Percentiles rank a stretch among this genome's conserved stretches.
Evolutionary conservation across 805 yeast species (phyloP).

Genomic region (Saturnispora hagleri): DNA sequence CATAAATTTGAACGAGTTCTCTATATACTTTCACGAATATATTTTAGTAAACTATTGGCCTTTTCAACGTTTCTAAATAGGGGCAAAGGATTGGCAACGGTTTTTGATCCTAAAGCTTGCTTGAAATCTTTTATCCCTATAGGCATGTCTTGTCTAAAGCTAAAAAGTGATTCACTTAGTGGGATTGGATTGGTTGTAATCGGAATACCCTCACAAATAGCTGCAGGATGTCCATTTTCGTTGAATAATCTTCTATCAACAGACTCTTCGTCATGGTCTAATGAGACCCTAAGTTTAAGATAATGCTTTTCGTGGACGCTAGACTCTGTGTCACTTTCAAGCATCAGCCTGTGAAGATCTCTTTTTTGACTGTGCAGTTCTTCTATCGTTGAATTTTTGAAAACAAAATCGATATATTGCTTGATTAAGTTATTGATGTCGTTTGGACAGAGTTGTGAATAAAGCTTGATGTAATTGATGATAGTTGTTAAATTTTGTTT

Average conservation of each 20-base stretch:
- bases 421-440: constrained; percentile 35
- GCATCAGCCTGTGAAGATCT: constrained; percentile 18
- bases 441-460: constrained; percentile 40
- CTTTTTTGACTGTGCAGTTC: constrained; percentile 17
- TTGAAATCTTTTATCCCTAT: constrained; percentile 10
- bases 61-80: constrained; percentile 57
- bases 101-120: background rate
- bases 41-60: constrained; percentile 40
- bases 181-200: constrained; percentile 30
- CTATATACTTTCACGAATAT: constrained; percentile 24
- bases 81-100: constrained; percentile 35
- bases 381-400: constrained; percentile 18
- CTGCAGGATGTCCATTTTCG: constrained; percentile 32
- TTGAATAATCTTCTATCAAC: constrained; percentile 21
- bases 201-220: constrained; percentile 33
- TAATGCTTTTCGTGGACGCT: constrained; percentile 26
- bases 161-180: background rate
- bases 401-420: constrained; percentile 32
- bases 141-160: constrained; percentile 3
- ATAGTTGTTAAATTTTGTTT: constrained; percentile 36
- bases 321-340: constrained; percentile 28
- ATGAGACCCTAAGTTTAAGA: constrained; percentile 24
- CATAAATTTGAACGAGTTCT: background rate
- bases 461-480: constrained; percentile 34
- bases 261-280: constrained; percentile 23